Conservation (phyloP, 805 yeast genomes). For the Candida nemodendra region DNA sequence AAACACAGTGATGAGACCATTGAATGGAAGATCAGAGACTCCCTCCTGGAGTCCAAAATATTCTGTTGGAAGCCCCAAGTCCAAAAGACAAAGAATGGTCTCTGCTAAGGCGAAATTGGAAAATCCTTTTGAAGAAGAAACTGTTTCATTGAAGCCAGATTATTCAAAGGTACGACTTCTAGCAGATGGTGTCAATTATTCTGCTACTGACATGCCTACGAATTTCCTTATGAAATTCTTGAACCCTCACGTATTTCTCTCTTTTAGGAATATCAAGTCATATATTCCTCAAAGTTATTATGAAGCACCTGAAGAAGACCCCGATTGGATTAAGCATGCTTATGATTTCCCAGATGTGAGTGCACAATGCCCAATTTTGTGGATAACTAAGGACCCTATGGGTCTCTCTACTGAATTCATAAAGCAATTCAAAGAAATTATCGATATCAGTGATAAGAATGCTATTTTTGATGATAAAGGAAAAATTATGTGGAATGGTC, state of each 20-base stretch:
- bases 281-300: conserved; percentile 61
- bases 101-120: neutral
- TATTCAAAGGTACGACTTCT: conserved; percentile 50
- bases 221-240: conserved; percentile 44
- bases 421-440: conserved; percentile 50
- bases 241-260: conserved; percentile 52
- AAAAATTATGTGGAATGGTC: conserved; percentile 45
- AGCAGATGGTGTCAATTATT: conserved; percentile 62
- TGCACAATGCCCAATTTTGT: conserved; percentile 68
- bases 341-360: conserved; percentile 75
- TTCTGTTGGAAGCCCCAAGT: neutral
- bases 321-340: conserved; percentile 55
- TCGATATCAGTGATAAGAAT: conserved; percentile 66
- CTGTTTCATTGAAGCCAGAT: conserved; percentile 3
- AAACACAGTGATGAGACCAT: conserved; percentile 70
- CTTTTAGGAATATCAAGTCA: conserved; percentile 46
- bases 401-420: conserved; percentile 71
- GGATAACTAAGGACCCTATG: conserved; percentile 90
- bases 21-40: conserved; percentile 68
- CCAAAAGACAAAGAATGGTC: neutral
- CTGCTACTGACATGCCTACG: conserved; percentile 11
- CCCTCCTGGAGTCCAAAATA: conserved; percentile 44
- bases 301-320: conserved; percentile 41
- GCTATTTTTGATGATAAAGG: conserved; percentile 57
- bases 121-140: conserved; percentile 6